Evolutionary conservation across 2,329 filamentous ascomycete genomes (phyloP).

Genomic region (Hypoxylon sp.): DNA sequence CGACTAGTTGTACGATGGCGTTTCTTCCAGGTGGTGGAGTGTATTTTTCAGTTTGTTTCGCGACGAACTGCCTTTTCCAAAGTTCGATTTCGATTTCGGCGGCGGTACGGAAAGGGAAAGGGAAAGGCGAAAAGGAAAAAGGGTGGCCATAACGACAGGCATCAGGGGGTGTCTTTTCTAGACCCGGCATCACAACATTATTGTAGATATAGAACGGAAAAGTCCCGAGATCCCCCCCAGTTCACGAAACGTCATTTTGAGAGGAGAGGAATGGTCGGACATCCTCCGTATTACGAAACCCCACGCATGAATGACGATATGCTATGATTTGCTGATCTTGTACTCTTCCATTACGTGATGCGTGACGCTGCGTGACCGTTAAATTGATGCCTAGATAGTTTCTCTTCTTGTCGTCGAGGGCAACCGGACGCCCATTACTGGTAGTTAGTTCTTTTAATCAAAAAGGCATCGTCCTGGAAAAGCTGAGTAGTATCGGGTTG

Average conservation of each 20-base stretch:
- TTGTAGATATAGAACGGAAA: slow-evolving; percentile 46
- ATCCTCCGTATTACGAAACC: slow-evolving; percentile 52
- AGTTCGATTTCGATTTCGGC: slow-evolving; percentile 28
- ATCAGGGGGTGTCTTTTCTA: slow-evolving; percentile 36
- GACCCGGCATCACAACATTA: slow-evolving; percentile 28
- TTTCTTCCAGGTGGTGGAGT: slow-evolving; percentile 22
- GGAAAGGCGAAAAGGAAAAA: slow-evolving; percentile 33
- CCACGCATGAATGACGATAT: slow-evolving; percentile 55
- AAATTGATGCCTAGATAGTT: not conserved
- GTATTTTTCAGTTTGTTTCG: slow-evolving; percentile 20
- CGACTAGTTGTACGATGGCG: slow-evolving; percentile 26
- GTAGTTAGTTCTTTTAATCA: not conserved
- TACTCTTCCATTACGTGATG: not conserved
- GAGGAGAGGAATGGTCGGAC: slow-evolving; percentile 35
- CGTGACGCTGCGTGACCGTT: not conserved
- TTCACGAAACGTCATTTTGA: slow-evolving; percentile 35
- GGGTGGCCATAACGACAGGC: slow-evolving; percentile 24
- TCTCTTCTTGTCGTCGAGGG: not conserved
- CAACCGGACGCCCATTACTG: not conserved
- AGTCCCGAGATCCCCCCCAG: slow-evolving; percentile 28
- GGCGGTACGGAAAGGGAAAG: slow-evolving; percentile 31
- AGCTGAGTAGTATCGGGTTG: not conserved
- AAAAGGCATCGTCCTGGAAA: not conserved
- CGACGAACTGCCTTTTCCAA: slow-evolving; percentile 23
- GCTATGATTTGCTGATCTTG: slow-evolving; percentile 47